Conservation (phyloP, 805 yeast species). For the Lipomyces sp. region DNA sequence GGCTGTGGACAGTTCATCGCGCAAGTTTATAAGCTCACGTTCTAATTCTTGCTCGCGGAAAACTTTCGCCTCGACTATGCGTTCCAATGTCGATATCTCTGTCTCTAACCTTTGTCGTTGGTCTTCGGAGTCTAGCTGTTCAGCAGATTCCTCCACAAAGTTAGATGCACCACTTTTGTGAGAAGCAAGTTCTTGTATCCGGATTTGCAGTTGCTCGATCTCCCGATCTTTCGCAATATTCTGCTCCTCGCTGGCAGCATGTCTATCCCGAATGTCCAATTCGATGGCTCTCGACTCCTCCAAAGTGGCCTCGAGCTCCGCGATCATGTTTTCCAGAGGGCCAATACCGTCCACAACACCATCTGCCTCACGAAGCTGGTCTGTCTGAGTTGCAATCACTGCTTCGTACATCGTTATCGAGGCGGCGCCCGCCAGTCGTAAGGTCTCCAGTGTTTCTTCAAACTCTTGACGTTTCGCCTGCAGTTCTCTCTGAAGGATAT, state of each 20-base stretch:
- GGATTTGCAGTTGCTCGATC: constrained; percentile 11
- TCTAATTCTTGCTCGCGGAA: constrained; percentile 37
- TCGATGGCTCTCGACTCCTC: constrained; percentile 31
- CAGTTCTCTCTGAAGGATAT: constrained; percentile 31
- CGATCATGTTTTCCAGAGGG: constrained; percentile 33
- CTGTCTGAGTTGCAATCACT: constrained; percentile 17
- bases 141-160: neutral
- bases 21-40: constrained; percentile 28
- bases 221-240: constrained; percentile 26
- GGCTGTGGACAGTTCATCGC: constrained; percentile 17
- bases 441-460: constrained; percentile 33
- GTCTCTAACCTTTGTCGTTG: constrained; percentile 10
- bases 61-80: constrained; percentile 31
- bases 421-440: constrained; percentile 22
- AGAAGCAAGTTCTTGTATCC: constrained; percentile 2
- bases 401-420: constrained; percentile 24
- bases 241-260: constrained; percentile 21
- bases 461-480: constrained; percentile 37
- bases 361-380: constrained; percentile 29
- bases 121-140: neutral
- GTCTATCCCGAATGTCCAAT: neutral
- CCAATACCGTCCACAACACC: constrained; percentile 29
- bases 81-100: constrained; percentile 33
- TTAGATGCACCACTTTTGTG: neutral
- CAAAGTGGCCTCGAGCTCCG: constrained; percentile 31